phyloP scores from a whole-genome alignment of 2,329 filamentous ascomycete species.

The Huntiella abstrusa region DNA sequence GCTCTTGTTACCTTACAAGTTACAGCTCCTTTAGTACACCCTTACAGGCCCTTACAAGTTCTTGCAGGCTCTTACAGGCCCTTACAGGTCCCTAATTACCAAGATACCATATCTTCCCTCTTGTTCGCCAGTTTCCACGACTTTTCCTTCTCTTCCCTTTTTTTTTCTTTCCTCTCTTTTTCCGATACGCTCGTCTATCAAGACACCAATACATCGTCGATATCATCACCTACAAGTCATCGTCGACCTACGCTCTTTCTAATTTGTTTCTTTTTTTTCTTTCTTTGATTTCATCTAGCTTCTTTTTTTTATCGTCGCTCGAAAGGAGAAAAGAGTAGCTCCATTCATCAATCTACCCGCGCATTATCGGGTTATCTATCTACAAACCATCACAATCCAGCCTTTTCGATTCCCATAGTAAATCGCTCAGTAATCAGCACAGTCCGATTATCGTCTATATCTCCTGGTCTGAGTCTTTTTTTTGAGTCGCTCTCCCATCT shows the following conservation, averaged over 20 bases:
- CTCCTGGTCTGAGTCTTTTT: slow-evolving; percentile 1
- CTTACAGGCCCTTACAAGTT: too few species aligned
- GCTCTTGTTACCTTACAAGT: too few species aligned
- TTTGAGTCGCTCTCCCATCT: neutral
- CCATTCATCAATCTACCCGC: neutral
- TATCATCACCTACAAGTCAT: neutral
- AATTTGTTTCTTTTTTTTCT: slow-evolving; percentile 11
- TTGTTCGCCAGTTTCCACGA: neutral
- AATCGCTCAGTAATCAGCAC: neutral
- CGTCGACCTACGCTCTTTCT: slow-evolving; percentile 3
- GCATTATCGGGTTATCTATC: too few species aligned
- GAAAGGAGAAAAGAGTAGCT: neutral
- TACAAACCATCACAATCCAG: too few species aligned
- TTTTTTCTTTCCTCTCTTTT: slow-evolving; percentile 4
- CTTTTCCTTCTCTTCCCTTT: slow-evolving; percentile 1
- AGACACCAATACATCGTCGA: neutral
- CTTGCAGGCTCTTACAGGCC: too few species aligned
- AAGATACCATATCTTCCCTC: too few species aligned
- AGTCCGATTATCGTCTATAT: neutral
- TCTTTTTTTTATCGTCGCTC: too few species aligned
- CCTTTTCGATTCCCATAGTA: neutral
- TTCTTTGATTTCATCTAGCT: slow-evolving; percentile 9
- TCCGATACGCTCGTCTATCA: neutral
- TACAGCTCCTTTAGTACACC: too few species aligned
- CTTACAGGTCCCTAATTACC: too few species aligned